These are phyloP conservation scores for Candida berthetii DNA, from an alignment of 805 yeast species.

Conservation along the genomic window DNA sequence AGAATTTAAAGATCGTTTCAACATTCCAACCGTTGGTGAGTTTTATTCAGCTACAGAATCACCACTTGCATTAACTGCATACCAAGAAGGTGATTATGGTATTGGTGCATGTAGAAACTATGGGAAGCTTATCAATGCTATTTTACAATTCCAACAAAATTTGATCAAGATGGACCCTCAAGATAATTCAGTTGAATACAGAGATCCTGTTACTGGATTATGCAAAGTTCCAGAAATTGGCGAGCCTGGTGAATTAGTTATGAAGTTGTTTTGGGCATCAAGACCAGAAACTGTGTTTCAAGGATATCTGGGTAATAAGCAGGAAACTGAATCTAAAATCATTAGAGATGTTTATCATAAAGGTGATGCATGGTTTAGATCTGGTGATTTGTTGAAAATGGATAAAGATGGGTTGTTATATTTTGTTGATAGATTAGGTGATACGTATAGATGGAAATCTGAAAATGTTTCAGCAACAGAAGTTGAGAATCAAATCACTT, in stretches of 20 bases:
- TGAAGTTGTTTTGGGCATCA: conserved; percentile 59
- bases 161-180: conserved; percentile 75
- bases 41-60: conserved; percentile 93
- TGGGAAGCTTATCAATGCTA: conserved; percentile 50
- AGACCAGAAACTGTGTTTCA: conserved; percentile 76
- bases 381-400: conserved; percentile 74
- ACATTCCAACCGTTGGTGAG: conserved; percentile 74
- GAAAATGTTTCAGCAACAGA: conserved; percentile 93
- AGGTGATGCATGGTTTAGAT: conserved; percentile 89
- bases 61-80: conserved; percentile 80
- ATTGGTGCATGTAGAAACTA: conserved; percentile 85
- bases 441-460: conserved; percentile 94
- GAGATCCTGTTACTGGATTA: conserved; percentile 61
- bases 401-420: conserved; percentile 68
- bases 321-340: conserved; percentile 75
- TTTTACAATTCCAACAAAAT: conserved; percentile 47
- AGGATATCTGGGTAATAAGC: conserved; percentile 79
- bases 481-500: conserved; percentile 69
- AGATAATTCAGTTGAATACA: conserved; percentile 64
- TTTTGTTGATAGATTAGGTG: conserved; percentile 91
- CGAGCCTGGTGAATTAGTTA: conserved; percentile 85
- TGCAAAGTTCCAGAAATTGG: conserved; percentile 46
- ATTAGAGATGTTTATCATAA: conserved; percentile 65
- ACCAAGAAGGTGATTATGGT: conserved; percentile 74
- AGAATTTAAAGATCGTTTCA: conserved; percentile 71